A percentile compares a stretch with the other conserved stretches of the same genome.
phyloP scores from a whole-genome alignment of 768 basidiomycete genomes.

The Lanmaoa pseudosensibilis region DNA sequence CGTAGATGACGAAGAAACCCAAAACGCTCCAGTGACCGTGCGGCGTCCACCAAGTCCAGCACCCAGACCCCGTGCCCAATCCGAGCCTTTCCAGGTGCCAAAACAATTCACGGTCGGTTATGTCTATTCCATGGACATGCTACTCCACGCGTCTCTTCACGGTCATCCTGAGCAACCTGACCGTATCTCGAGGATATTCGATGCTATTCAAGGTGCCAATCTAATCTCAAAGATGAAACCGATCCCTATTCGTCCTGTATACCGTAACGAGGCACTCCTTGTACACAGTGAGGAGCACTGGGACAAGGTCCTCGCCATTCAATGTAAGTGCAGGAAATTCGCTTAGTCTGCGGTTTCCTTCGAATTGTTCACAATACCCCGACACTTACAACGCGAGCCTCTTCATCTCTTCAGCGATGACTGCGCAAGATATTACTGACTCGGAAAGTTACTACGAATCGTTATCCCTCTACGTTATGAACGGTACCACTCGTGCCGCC shows the following conservation, averaged over 20 bases:
- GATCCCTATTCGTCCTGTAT: conserved; percentile 72
- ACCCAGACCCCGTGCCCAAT: conserved; percentile 26
- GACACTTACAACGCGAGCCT: conserved; percentile 18
- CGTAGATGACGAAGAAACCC: conserved; percentile 23
- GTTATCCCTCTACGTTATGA: conserved; percentile 89
- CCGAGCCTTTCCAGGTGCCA: conserved; percentile 31
- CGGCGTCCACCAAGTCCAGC: conserved; percentile 23
- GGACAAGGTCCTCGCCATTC: conserved; percentile 83
- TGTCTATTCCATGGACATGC: conserved; percentile 87
- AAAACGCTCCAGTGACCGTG: background rate
- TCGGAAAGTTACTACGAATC: conserved; percentile 85
- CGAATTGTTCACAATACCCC: background rate
- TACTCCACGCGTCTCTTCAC: conserved; percentile 68
- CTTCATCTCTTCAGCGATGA: conserved; percentile 54
- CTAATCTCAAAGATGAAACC: conserved; percentile 72
- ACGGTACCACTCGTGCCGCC: conserved; percentile 80
- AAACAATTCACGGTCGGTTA: conserved; percentile 60
- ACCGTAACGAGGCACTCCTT: conserved; percentile 76
- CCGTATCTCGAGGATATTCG: conserved; percentile 77
- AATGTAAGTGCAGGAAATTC: conserved; percentile 53
- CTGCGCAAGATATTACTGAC: conserved; percentile 69
- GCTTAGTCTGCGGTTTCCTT: conserved; percentile 3
- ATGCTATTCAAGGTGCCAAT: conserved; percentile 57
- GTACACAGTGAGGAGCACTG: conserved; percentile 92
- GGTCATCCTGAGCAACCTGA: conserved; percentile 76